Evolutionary conservation across 2,329 filamentous ascomycete genomes (phyloP), one percentile per base, ranked within the genome.

Genomic region (Diaporthe humulicola): DNA sequence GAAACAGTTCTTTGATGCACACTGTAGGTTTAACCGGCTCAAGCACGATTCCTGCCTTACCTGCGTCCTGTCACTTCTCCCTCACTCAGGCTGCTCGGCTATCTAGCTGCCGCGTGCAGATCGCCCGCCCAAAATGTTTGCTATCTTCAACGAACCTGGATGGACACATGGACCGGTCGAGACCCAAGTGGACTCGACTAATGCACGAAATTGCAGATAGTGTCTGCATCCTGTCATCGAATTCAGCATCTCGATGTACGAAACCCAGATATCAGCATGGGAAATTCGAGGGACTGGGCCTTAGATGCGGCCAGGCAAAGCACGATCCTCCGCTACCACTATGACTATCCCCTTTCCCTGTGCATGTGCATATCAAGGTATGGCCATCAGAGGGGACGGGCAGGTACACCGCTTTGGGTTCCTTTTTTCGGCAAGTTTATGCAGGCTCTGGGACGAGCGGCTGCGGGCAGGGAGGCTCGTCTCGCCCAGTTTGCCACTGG

Each of bases 1-100:
- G 77, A 95, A 94, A 0, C 95, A 98, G 81, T 98, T 96, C 82
- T 98, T 98, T 82, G 95, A 95, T 81, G 93, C 94, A 79, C 96
- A 98, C 82, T 98, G 95, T 96, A 89, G 79, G 93, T 89, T 6
- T 40, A 25, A 57, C 45, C 57, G 45, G 17, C 40, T 33, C 42
- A 52, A 50, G 30, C 19, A n/a, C 28, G 5, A 2, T 22, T 19
- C 3, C 25, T 45, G 12, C 28, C 15, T 42, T 22, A 15, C 3
- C 25, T 45, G 12, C 28, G 8, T 42, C 9, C 14, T 75, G 30
- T 64, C 22, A 70, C 56, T 25, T 66, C 33, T 56, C 52, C 30
- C 19, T 52, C 30, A n/a, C 15, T 6, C n/a, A 30, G 45, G 30
- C 64, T 28, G 22, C 48, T 52, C 64, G 45, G 64, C 45, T 67